Evolutionary conservation across 768 basidiomycete species (phyloP), one percentile per base, ranked within the genome.

Genomic region (Mycena crocata): DNA sequence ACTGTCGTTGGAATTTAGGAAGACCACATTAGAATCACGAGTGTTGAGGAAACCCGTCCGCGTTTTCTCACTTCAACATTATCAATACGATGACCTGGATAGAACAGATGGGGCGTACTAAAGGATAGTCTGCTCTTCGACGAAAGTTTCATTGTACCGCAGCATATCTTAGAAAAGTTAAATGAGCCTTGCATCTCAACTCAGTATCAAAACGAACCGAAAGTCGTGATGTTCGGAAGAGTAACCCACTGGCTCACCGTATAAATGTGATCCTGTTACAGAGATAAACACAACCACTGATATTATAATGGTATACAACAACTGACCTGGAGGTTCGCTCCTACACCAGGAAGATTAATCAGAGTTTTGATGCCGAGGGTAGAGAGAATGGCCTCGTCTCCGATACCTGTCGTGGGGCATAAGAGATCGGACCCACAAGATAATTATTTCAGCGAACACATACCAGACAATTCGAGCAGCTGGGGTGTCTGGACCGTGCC

Each of bases 401-500:
- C 56, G 26, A 44, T 57, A n/a, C 56, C 56, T 57, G 32, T 2
- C 3, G 1, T n/a, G n/a, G n/a, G 34, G 5, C 4, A 23, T 57
- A 17, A 57, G 28, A 9, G 40, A 32, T 5, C 1, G 1, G 1
- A 5, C 19, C 23, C 4, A 40, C n/a, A n/a, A n/a, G n/a, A n/a
- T 31, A 3, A 31, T 7, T 14, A 34, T 4, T 46, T 46, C 19
- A 39, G n/a, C 6, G 24, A 26, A 9, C 17, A 26, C 57, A 24
- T 24, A 28, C 58, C 58, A n/a, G 58, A 73, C 3, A 58, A 32
- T 39, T 71, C 60, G 17, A 73, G 48, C 26, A 73, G 31, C 12
- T 62, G 67, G 8, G 73, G 70, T 9, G 73, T 76, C 21, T 74
- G 67, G 39, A 72, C 60, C 8, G 70, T 30, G 17, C 75, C 75